Conservation (phyloP, 371 early-diverging fungal genomes). For the Zopfochytrium polystomum region DNA sequence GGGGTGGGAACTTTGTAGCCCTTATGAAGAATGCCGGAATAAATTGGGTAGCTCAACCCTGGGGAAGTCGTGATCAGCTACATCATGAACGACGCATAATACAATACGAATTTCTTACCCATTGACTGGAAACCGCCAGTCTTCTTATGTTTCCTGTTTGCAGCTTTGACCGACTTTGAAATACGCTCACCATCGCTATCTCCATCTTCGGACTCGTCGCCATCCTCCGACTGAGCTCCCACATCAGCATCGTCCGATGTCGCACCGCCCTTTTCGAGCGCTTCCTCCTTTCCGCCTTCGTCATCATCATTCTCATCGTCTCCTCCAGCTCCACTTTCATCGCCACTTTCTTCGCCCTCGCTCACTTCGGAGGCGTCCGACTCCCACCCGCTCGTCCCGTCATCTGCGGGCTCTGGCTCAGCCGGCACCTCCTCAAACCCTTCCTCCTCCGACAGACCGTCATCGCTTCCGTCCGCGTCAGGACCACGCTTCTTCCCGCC, state of each 20-base stretch:
- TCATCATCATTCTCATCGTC: neutral
- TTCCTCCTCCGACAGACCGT: too few species aligned
- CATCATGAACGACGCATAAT: neutral
- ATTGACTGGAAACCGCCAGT: conserved; percentile 96
- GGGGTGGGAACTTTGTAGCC: conserved; percentile 98
- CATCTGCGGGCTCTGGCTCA: too few species aligned
- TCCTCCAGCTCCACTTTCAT: neutral
- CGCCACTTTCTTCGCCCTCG: too few species aligned
- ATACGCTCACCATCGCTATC: conserved; percentile 27
- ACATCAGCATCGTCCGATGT: conserved; percentile 3
- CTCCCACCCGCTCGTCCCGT: too few species aligned
- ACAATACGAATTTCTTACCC: conserved; percentile 57
- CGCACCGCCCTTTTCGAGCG: neutral
- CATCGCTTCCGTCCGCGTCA: too few species aligned
- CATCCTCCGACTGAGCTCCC: conserved; percentile 6
- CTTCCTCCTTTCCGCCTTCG: neutral
- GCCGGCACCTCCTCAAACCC: too few species aligned
- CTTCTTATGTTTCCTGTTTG: conserved; percentile 86
- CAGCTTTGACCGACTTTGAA: conserved; percentile 35
- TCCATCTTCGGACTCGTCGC: conserved; percentile 10
- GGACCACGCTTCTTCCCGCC: too few species aligned
- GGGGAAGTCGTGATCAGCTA: neutral
- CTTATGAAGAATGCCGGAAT: conserved; percentile 81
- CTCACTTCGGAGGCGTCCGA: too few species aligned
- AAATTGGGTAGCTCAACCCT: conserved; percentile 71